phyloP scores from a whole-genome alignment of 768 basidiomycete species.

The Mycena sanguinolenta region DNA sequence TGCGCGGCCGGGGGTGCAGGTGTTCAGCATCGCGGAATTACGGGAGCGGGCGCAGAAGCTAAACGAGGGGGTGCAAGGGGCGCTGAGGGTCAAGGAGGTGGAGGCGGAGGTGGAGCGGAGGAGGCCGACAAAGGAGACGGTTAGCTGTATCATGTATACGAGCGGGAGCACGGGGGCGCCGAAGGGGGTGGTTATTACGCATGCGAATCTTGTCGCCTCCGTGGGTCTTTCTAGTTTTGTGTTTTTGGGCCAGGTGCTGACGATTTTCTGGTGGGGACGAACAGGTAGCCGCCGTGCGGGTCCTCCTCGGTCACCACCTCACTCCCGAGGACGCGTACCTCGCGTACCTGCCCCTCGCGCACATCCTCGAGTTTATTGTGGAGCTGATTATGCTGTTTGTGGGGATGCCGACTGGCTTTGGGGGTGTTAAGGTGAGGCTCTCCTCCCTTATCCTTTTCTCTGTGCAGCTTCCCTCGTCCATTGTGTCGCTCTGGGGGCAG shows the following conservation, averaged over 20 bases:
- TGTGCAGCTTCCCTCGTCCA: too few species aligned
- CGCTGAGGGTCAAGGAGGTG: too few species aligned
- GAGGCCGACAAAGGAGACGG: too few species aligned
- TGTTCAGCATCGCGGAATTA: slow-evolving; percentile 79
- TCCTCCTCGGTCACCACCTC: slow-evolving; percentile 77
- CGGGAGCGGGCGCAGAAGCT: slow-evolving; percentile 72
- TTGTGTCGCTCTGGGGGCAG: too few species aligned
- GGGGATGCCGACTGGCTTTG: slow-evolving; percentile 89
- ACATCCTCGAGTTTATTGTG: slow-evolving; percentile 96
- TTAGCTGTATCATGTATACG: slow-evolving; percentile 79
- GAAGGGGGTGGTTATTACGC: slow-evolving; percentile 93
- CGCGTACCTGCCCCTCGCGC: slow-evolving; percentile 94
- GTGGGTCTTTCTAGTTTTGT: slow-evolving; percentile 25
- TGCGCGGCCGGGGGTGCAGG: slow-evolving; percentile 69
- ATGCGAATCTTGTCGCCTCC: slow-evolving; percentile 87
- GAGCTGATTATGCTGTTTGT: slow-evolving; percentile 83
- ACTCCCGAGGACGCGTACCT: slow-evolving; percentile 76
- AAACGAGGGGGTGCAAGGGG: slow-evolving; percentile 57
- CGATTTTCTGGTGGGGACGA: too few species aligned
- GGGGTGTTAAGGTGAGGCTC: slow-evolving; percentile 76
- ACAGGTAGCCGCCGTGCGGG: slow-evolving; percentile 78
- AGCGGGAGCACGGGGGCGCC: slow-evolving; percentile 92
- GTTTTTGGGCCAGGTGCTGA: too few species aligned
- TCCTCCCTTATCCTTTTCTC: too few species aligned
- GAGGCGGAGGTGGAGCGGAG: too few species aligned